Conservation (phyloP, 768 basidiomycete species). For the Hypholoma sublateritium region DNA sequence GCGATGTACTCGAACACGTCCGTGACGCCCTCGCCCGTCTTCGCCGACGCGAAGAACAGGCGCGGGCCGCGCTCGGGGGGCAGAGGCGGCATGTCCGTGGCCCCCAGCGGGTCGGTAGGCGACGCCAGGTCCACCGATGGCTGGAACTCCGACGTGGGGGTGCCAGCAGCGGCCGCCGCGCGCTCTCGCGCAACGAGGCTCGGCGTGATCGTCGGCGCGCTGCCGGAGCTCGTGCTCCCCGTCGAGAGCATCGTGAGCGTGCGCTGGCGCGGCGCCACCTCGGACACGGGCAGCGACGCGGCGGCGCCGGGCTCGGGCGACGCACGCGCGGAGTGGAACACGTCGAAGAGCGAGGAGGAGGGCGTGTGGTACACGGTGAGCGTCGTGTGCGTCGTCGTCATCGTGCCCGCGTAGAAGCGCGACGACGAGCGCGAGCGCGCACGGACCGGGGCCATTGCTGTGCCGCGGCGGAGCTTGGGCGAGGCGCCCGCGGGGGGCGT, state of each 20-base stretch:
- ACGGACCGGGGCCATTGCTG: constrained; percentile 29
- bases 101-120: background rate
- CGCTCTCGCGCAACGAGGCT: constrained; percentile 48
- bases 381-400: constrained; percentile 57
- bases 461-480: background rate
- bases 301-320: constrained; percentile 45
- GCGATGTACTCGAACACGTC: constrained; percentile 82
- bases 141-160: background rate
- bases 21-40: constrained; percentile 69
- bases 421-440: constrained; percentile 49
- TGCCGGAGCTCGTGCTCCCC: constrained; percentile 44
- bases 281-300: background rate
- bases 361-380: constrained; percentile 76
- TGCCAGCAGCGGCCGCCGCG: background rate
- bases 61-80: constrained; percentile 56
- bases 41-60: constrained; percentile 76
- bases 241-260: constrained; percentile 27
- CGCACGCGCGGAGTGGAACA: constrained; percentile 58
- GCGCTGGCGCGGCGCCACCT: constrained; percentile 12
- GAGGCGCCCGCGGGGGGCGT: background rate
- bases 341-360: constrained; percentile 74
- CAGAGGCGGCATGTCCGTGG: constrained; percentile 23
- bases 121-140: background rate
- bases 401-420: constrained; percentile 45
- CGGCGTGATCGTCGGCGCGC: constrained; percentile 58